Evolutionary conservation across 768 basidiomycete species (phyloP), one percentile per base, ranked within the genome.

Genomic region (Phanerodontia chrysosporium): DNA sequence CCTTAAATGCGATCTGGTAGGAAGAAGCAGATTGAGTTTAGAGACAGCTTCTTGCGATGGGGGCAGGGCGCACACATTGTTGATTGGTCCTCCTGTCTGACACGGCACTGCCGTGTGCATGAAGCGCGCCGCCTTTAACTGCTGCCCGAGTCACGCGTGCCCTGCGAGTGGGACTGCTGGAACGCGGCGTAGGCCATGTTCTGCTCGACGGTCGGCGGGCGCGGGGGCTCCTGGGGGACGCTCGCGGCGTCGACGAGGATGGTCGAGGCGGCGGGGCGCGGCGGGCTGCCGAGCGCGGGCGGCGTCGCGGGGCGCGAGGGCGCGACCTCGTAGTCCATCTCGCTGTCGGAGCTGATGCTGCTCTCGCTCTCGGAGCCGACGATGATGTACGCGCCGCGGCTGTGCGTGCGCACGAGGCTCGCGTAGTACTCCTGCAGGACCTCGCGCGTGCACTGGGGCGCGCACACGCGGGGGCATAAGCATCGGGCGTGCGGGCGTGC

Each of bases 381-480:
- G 66, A 88, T 79, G 61, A 75, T 72, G 67, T 79, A 90, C 58
- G 72, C 74, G 61, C 83, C 84, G 24, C 75, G 74, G 70, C 84
- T 88, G 71, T 95, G 89, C 12, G 92, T 92, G 58, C 89, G 84
- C 59, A 95, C 89, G 69, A 98, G 89, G 70, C 91, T 96, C 75
- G 90, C 79, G 78, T 96, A 97, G 74, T 96, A 98, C 67, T 92
- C 87, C 73, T 97, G 91, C 44, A 97, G 83, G 65, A 92, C 80
- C 66, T 95, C 92, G 62, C 89, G 84, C 22, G 91, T 93, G 78
- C 91, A 93, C 95, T 97, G 76, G 14, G n/a, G 30, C 49, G 32
- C 52, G 25, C 45, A 54, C 59, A 69, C 66, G 67, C 64, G 66
- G 29, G 70, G 25, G 66, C 69, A n/a, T n/a, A n/a, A n/a, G n/a